Percentiles rank a stretch among this genome's conserved stretches.
Evolutionary conservation across 257 asterid genomes (phyloP).

Genomic region (Nicotiana paniculata): DNA sequence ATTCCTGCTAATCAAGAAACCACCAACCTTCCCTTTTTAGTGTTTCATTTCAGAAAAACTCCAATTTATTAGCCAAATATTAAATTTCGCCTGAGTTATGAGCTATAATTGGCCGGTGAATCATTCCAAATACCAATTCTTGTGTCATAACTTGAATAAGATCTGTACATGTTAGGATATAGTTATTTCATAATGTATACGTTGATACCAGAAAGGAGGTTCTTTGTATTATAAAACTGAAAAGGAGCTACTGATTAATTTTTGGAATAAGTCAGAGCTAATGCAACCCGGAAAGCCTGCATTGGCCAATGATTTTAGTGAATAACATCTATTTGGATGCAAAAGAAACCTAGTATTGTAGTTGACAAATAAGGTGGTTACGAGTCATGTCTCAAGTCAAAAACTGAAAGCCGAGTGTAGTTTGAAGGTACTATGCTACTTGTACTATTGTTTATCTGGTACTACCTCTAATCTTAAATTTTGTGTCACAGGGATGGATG

Average conservation of each 20-base stretch:
- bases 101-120: background rate
- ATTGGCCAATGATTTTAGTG: background rate
- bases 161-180: background rate
- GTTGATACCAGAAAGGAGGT: background rate
- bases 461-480: background rate
- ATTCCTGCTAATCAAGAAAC: background rate
- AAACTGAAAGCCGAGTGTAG: background rate
- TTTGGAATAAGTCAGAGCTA: background rate
- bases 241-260: background rate
- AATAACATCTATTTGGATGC: background rate
- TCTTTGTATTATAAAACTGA: background rate
- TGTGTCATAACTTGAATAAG: background rate
- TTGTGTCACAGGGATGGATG: slow-evolving; percentile 80
- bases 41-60: background rate
- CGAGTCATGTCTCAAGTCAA: background rate
- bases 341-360: background rate
- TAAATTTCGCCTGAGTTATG: background rate
- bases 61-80: background rate
- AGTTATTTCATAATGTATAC: background rate
- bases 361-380: background rate
- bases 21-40: background rate
- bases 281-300: background rate
- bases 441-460: background rate
- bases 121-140: background rate
- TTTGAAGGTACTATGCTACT: background rate